A percentile compares a stretch with the other conserved stretches of the same genome.
Evolutionary conservation across 2,329 filamentous ascomycete species (phyloP).

Genomic region (Aureobasidium mangrovei): DNA sequence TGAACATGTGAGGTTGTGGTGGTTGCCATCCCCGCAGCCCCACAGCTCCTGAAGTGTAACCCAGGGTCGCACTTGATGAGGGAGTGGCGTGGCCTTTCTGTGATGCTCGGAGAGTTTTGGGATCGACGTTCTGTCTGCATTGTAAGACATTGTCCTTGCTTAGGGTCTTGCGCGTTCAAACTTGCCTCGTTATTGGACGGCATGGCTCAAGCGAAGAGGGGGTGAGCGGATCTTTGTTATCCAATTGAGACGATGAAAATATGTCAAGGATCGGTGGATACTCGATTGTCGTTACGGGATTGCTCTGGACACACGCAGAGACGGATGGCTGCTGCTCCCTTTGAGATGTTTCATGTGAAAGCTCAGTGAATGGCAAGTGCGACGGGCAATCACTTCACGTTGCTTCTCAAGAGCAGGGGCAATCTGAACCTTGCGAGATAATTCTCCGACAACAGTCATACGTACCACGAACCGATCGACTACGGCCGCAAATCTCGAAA

Average conservation of each 20-base stretch:
- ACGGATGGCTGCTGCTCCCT: neutral
- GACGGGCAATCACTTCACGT: neutral
- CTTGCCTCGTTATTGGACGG: slow-evolving; percentile 7
- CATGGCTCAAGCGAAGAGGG: neutral
- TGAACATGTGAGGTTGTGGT: slow-evolving; percentile 12
- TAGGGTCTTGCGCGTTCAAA: neutral
- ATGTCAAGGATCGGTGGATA: neutral
- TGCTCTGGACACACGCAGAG: neutral
- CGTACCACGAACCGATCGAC: neutral
- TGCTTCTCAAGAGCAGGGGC: neutral
- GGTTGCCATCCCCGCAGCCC: slow-evolving; percentile 1
- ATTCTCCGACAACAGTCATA: neutral
- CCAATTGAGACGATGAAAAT: slow-evolving; percentile 1
- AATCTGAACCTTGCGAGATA: no score
- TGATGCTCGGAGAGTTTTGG: neutral
- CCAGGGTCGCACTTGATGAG: neutral
- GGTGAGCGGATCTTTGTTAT: neutral
- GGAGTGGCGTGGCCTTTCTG: neutral
- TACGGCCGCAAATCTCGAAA: neutral
- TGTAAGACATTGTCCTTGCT: neutral
- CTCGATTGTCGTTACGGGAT: neutral
- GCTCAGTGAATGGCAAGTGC: neutral
- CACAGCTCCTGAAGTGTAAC: neutral
- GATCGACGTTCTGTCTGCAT: neutral
- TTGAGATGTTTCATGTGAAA: neutral